Base-by-base conservation (phyloP, 306 rosid species). In the Glycine tomentella region DNA sequence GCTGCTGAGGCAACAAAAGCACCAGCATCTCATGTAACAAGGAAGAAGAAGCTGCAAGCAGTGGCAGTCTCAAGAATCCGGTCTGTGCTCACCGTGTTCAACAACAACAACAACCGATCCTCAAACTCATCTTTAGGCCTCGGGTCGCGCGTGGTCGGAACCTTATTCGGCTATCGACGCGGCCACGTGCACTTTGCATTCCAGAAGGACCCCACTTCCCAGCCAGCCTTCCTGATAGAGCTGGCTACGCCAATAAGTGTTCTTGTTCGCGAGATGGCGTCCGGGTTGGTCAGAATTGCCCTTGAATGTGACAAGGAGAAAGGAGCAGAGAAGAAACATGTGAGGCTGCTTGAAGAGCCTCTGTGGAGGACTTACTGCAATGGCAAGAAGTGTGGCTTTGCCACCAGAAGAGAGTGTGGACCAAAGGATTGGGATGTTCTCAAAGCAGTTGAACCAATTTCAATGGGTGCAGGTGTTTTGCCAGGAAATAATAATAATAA, bases 281-380 rank as follows among this genome's bases (percentile, higher is more conserved):
- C 97, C 6, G 98, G 98, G 79, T 85, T 93, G 44, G 98, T 95
- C 52, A 83, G 98, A 84, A 95, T 95, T 73, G 97, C 97, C 2
- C 74, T 95, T 74, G 98, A 95, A 75, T 92, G 98, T 66, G 91
- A 95, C 55, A 95, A 86, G 72, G 91, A 68, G 44, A 90, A 75
- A 79, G 90, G 2, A 25, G 2, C 82, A 16, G 82, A 82, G 33
- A 80, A 82, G 62, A 87, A 85, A 76, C 84, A 4, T 36, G 40
- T 36, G 85, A 87, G 88, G 49, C 68, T 95, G 81, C 91, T 92
- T 15, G 97, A 95, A 64, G 98, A 92, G 90, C 85, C 87, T 44
- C 63, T 86, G 50, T 95, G 98, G 98, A 93, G 97, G 86, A 90
- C 98, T 2, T 91, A 87, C n/a, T 95, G 98, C 84, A 95, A 95